A percentile compares a stretch with the other conserved stretches of the same genome.
Conservation (phyloP, 495 filamentous ascomycete genomes). For the Podospora fimiseda region DNA sequence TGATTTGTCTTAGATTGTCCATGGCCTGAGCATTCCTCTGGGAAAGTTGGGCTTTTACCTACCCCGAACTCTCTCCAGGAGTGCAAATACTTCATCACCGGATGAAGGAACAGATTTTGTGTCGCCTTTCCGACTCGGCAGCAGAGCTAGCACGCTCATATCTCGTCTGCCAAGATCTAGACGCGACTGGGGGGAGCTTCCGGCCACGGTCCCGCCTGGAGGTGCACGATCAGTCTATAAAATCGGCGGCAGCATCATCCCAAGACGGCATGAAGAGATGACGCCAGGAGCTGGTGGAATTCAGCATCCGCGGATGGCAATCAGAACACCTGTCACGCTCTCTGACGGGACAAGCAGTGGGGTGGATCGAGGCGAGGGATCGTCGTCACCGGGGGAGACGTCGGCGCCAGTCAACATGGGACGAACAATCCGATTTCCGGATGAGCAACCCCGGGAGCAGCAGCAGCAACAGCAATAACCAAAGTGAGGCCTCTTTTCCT, state of each 20-base stretch:
- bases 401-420: background rate
- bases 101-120: slow-evolving; percentile 12
- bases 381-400: background rate
- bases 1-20: slow-evolving; percentile 55
- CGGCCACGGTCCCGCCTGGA: background rate
- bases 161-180: slow-evolving; percentile 20
- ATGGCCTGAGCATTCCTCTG: slow-evolving; percentile 77
- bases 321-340: background rate
- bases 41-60: slow-evolving; percentile 77
- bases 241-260: slow-evolving; percentile 37
- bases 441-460: background rate
- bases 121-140: slow-evolving; percentile 21
- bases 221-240: slow-evolving; percentile 42
- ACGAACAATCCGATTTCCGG: background rate
- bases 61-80: slow-evolving; percentile 67
- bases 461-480: background rate
- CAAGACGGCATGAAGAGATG: background rate
- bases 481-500: no score
- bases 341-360: background rate
- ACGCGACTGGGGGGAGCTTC: slow-evolving; percentile 16
- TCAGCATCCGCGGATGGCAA: background rate
- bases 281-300: no score
- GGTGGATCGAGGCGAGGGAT: background rate
- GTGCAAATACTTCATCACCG: slow-evolving; percentile 7
- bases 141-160: slow-evolving; percentile 21